A percentile compares a stretch with the other conserved stretches of the same genome.
Evolutionary conservation across 805 yeast genomes (phyloP).

Genomic region (Metschnikowia rubicola): DNA sequence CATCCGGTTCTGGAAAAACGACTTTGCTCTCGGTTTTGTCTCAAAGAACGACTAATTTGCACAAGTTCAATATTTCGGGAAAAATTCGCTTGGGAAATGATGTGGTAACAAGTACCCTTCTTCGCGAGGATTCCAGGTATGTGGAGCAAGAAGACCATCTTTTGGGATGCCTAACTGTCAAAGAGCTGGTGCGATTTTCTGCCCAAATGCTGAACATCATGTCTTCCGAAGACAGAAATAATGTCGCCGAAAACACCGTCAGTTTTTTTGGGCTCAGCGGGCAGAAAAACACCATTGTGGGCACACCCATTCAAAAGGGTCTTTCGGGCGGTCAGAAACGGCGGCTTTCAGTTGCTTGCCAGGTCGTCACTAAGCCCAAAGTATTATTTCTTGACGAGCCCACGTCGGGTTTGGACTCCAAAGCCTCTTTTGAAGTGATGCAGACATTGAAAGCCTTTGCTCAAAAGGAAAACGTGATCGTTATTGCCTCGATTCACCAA

Average conservation of each 20-base stretch:
- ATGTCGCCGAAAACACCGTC: constrained; percentile 57
- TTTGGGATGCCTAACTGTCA: constrained; percentile 66
- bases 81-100: constrained; percentile 28
- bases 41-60: constrained; percentile 41
- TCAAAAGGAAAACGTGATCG: constrained; percentile 54
- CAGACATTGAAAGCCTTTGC: constrained; percentile 51
- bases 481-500: constrained; percentile 76
- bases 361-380: constrained; percentile 71
- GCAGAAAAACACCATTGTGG: constrained; percentile 56
- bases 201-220: constrained; percentile 60
- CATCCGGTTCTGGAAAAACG: constrained; percentile 85
- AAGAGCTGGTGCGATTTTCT: constrained; percentile 65
- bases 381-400: constrained; percentile 81
- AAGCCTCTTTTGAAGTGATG: constrained; percentile 63
- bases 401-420: constrained; percentile 81
- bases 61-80: constrained; percentile 42
- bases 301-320: constrained; percentile 49
- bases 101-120: constrained; percentile 8
- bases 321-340: constrained; percentile 84
- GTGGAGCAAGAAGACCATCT: constrained; percentile 72
- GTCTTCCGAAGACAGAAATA: constrained; percentile 40
- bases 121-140: constrained; percentile 35
- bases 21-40: constrained; percentile 68
- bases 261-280: constrained; percentile 63
- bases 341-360: constrained; percentile 73